phyloP scores from a whole-genome alignment of 305 asterid species.

The Lippia alba region DNA sequence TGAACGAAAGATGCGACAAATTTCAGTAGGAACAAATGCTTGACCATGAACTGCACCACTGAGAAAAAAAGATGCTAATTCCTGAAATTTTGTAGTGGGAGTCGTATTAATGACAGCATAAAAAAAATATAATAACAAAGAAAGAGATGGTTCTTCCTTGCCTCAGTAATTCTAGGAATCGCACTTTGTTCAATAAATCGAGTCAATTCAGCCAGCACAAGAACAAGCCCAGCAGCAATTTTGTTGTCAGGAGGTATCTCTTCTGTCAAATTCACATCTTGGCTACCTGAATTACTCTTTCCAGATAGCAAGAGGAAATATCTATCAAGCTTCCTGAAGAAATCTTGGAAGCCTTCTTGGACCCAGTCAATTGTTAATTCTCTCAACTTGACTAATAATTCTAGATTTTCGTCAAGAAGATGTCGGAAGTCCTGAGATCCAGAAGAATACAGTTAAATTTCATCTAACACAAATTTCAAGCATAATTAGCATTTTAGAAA shows the following conservation, averaged over 20 bases:
- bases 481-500: not conserved
- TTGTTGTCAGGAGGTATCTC: conserved; percentile 67
- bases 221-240: conserved; percentile 83
- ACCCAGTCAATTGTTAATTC: conserved; percentile 71
- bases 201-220: conserved; percentile 74
- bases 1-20: conserved; percentile 77
- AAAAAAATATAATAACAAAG: not conserved
- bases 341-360: conserved; percentile 92
- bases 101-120: not conserved
- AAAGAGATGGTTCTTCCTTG: conserved; percentile 35
- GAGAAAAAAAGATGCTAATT: conserved; percentile 76
- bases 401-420: conserved; percentile 77
- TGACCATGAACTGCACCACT: conserved; percentile 73
- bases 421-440: conserved; percentile 66
- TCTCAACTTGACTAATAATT: conserved; percentile 69
- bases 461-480: conserved; percentile 17
- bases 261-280: conserved; percentile 54
- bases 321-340: conserved; percentile 71
- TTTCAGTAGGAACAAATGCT: conserved; percentile 78
- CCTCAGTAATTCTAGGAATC: conserved; percentile 86
- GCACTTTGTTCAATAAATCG: conserved; percentile 76
- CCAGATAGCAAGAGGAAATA: conserved; percentile 77
- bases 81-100: conserved; percentile 52
- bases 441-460: conserved; percentile 29
- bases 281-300: conserved; percentile 57